Percentiles rank a stretch among this genome's conserved stretches.
Evolutionary conservation across 192 early-diverging fungal genomes (phyloP).

Genomic region (Backusella tarrabulga): DNA sequence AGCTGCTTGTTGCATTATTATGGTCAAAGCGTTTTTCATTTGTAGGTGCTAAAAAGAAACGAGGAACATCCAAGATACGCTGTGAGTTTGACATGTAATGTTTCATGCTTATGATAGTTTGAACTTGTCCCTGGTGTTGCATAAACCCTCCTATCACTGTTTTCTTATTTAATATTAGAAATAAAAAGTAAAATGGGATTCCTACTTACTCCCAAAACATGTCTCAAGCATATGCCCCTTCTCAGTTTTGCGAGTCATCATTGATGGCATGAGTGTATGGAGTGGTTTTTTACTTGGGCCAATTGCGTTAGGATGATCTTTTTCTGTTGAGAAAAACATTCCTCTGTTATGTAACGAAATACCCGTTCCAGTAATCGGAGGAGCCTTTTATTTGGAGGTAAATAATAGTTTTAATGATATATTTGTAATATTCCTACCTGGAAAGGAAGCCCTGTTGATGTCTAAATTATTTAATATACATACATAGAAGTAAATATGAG

Average conservation of each 20-base stretch:
- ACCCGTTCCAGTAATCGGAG: conserved; percentile 52
- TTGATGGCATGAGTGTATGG: conserved; percentile 77
- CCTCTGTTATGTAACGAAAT: conserved; percentile 73
- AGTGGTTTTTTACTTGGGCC: conserved; percentile 68
- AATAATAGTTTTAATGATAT: too few relatives aligned
- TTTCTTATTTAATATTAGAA: conserved; percentile 13
- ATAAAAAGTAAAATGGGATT: not conserved
- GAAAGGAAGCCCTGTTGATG: conserved; percentile 48
- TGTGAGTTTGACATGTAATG: conserved; percentile 60
- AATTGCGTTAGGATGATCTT: conserved; percentile 58
- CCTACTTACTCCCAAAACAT: conserved; percentile 42
- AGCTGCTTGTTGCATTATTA: not conserved
- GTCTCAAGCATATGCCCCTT: conserved; percentile 35
- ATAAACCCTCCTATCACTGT: conserved; percentile 71
- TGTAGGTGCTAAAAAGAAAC: conserved; percentile 55
- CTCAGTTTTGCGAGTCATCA: conserved; percentile 45
- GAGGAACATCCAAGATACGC: conserved; percentile 62
- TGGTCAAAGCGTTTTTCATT: conserved; percentile 21
- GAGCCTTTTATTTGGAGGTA: conserved; percentile 29
- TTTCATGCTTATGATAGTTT: conserved; percentile 68
- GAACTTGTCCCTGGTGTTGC: conserved; percentile 85
- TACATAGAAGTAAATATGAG: conserved; percentile 56
- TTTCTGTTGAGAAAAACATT: conserved; percentile 58
- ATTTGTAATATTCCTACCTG: conserved; percentile 32
- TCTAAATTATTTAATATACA: conserved; percentile 64